Percentiles rank a stretch among this genome's conserved stretches.
These are phyloP conservation scores for Leishmania guyanensis DNA, from an alignment of 208 protist genomes.

Conservation along the genomic window DNA sequence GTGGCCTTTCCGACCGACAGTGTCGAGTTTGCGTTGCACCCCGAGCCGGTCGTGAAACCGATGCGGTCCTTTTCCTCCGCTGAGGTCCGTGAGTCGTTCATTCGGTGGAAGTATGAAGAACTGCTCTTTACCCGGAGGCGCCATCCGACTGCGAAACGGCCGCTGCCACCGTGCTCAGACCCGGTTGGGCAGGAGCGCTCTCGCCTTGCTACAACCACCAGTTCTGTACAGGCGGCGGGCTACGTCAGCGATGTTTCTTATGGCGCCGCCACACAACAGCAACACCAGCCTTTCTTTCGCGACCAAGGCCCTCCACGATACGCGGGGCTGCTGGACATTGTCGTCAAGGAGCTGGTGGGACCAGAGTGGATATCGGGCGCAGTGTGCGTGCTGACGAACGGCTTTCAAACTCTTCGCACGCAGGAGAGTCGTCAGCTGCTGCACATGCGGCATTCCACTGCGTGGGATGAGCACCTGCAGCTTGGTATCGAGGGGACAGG, in stretches of 20 bases:
- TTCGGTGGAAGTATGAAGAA: constrained; percentile 65
- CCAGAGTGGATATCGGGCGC: constrained; percentile 34
- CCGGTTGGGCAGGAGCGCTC: constrained; percentile 21
- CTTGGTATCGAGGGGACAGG: constrained; percentile 45
- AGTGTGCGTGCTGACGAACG: constrained; percentile 68
- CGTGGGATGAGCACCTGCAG: constrained; percentile 75
- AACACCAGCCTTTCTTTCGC: constrained; percentile 13
- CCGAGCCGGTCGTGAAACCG: constrained; percentile 39
- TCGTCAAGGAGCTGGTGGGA: constrained; percentile 60
- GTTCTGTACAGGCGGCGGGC: not conserved
- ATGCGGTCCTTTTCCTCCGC: constrained; percentile 27
- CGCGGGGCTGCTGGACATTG: constrained; percentile 47
- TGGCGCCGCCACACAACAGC: not conserved
- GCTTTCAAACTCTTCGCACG: constrained; percentile 74
- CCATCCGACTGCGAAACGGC: constrained; percentile 22
- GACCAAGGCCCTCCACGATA: constrained; percentile 57
- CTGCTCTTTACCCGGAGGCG: constrained; percentile 44
- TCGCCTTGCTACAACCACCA: not conserved
- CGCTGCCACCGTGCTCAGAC: constrained; percentile 25
- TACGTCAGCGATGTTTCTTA: constrained; percentile 3
- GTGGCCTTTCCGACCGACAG: constrained; percentile 34
- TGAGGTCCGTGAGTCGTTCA: constrained; percentile 59
- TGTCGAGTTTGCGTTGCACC: constrained; percentile 32
- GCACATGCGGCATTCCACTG: constrained; percentile 35
- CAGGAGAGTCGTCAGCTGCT: constrained; percentile 36